Conservation (phyloP, 371 early-diverging fungal species). For the Mortierella sp. region DNA sequence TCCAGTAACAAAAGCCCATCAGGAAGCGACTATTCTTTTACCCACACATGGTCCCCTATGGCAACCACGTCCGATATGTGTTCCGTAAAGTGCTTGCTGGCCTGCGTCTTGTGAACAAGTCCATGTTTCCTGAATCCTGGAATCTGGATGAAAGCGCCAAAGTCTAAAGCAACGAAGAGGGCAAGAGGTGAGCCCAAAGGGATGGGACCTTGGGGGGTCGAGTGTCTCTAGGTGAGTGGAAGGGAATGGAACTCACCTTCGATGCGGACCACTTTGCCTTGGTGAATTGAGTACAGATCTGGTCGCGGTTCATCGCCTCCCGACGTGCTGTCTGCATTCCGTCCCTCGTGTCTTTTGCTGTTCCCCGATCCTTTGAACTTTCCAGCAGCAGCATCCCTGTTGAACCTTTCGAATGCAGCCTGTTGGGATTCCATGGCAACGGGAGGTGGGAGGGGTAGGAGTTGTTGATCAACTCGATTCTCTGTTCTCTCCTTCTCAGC, state of each 20-base stretch:
- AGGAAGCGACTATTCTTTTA: too few species aligned
- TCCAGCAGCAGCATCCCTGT: too few species aligned
- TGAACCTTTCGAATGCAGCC: conserved; percentile 50
- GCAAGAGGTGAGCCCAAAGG: too few species aligned
- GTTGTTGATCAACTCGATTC: background rate
- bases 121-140: conserved; percentile 43
- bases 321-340: conserved; percentile 4
- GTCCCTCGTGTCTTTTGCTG: conserved; percentile 8
- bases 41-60: conserved; percentile 45
- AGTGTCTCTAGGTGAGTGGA: too few species aligned
- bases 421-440: conserved; percentile 42
- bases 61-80: conserved; percentile 41
- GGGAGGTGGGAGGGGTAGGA: background rate
- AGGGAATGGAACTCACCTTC: conserved; percentile 35
- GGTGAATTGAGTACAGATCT: conserved; percentile 49
- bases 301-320: conserved; percentile 35
- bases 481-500: background rate
- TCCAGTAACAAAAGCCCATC: too few species aligned
- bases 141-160: conserved; percentile 46
- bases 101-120: conserved; percentile 40
- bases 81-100: conserved; percentile 40
- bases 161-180: conserved; percentile 29
- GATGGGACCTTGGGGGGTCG: too few species aligned
- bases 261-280: conserved; percentile 41
- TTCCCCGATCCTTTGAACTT: conserved; percentile 14